Base-by-base conservation (phyloP, 371 early-diverging fungal genomes). In the Mucor racemosus region DNA sequence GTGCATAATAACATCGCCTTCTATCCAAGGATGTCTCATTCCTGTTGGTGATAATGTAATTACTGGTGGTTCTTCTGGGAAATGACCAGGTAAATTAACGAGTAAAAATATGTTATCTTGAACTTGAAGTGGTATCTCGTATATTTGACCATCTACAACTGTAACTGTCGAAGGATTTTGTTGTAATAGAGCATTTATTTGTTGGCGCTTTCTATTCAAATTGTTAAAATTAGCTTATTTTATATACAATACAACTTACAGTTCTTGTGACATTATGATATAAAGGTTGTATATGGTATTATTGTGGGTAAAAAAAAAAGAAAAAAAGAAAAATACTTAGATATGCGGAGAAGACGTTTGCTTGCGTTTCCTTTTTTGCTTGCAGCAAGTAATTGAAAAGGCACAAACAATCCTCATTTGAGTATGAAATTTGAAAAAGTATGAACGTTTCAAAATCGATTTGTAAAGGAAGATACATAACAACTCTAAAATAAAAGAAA, bases 31-130 rank as follows among this genome's bases (percentile, higher is more conserved):
- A 69, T 88, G 88, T 17, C 80, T 64, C 74, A 83, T 66, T 13
- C 84, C 82, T 7, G 77, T 76, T 7, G 88, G 88, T 36, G 81
- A 76, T 19, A 88, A 73, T 4, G 88, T 86, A 62, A 88, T 80
- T n/a, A 80, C 79, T 14, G 88, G 88, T 35, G 86, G 79, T 17
- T 80, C 82, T 19, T 86, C 85, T 1, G 88, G 88, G 48, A 86
- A 88, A 8, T 64, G 64, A 33, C 81, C 71, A 1, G 86, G 82
- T 40, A 88, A 53, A 55, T 81, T 80, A 59, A 84, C 72, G 3
- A 84, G 70, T 11, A 82, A 56, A 19, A 61, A 69, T 13, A 72
- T 68, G 9, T 57, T 73, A 9, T 75, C 63, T 54, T 77, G 68
- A 50, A 39, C 26, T 14, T 67, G 40, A 9, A 69, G 62, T 3